These are phyloP conservation scores for Plicaturopsis crispa DNA, from an alignment of 768 basidiomycete genomes.

Conservation along the genomic window DNA sequence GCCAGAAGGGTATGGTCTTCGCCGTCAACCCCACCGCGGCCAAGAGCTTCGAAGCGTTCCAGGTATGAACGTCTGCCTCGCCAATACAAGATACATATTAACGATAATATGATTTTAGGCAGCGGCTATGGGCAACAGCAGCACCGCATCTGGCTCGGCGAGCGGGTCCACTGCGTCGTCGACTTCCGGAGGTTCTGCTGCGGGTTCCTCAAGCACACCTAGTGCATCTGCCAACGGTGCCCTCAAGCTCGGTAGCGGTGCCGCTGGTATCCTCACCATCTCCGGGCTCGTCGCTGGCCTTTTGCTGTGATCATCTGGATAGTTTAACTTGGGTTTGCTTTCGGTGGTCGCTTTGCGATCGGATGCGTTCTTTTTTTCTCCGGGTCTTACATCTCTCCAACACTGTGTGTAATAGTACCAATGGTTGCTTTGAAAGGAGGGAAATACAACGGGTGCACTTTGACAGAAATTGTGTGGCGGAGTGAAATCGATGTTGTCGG, in stretches of 20 bases:
- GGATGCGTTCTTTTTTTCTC: too few species aligned
- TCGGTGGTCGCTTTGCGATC: too few species aligned
- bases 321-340: background rate
- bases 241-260: constrained; percentile 22
- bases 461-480: too few species aligned
- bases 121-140: constrained; percentile 16
- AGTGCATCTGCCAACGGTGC: constrained; percentile 14
- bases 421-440: too few species aligned
- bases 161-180: constrained; percentile 7
- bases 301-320: constrained; percentile 8
- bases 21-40: constrained; percentile 42
- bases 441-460: too few species aligned
- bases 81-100: background rate
- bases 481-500: too few species aligned
- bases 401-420: too few species aligned
- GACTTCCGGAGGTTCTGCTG: constrained; percentile 8
- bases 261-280: constrained; percentile 21
- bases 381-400: too few species aligned
- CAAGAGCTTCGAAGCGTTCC: constrained; percentile 42
- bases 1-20: constrained; percentile 53
- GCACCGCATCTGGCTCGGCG: constrained; percentile 12
- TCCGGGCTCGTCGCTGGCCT: constrained; percentile 15
- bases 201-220: constrained; percentile 8
- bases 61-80: constrained; percentile 18
- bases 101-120: constrained; percentile 8